Percentiles rank a stretch among this genome's conserved stretches.
These are phyloP conservation scores for Malassezia obtusa DNA, from an alignment of 1,284 basidiomycete species.

Conservation along the genomic window DNA sequence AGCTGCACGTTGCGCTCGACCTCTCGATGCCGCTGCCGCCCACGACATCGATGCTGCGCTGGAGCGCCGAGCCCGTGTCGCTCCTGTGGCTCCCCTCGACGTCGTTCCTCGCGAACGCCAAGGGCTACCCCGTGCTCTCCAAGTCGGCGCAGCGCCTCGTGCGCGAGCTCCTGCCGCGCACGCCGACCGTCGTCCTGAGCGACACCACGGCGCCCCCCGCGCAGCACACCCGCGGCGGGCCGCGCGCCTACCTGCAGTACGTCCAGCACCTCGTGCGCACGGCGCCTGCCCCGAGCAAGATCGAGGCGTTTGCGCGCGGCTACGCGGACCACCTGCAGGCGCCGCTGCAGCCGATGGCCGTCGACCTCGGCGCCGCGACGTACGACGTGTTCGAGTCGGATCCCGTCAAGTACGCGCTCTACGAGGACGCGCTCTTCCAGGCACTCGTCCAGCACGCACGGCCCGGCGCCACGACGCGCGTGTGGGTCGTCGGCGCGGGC, in stretches of 20 bases:
- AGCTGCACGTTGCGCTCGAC: constrained; percentile 71
- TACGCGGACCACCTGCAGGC: constrained; percentile 94
- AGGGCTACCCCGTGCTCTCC: constrained; percentile 91
- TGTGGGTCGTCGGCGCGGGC: constrained; percentile 77
- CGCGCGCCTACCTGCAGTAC: constrained; percentile 81
- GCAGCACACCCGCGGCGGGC: constrained; percentile 60
- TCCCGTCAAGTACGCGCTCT: constrained; percentile 88
- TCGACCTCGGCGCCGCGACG: constrained; percentile 84
- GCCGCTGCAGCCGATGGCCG: constrained; percentile 88
- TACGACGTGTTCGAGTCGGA: constrained; percentile 98
- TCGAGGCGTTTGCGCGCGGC: constrained; percentile 74
- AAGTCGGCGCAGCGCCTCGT: constrained; percentile 53
- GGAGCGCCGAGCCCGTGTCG: constrained; percentile 82
- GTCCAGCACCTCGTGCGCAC: constrained; percentile 41
- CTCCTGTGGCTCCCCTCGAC: constrained; percentile 79
- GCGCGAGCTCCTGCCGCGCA: constrained; percentile 25
- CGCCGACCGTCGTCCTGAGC: constrained; percentile 28
- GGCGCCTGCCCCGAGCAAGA: constrained; percentile 32
- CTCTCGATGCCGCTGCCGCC: constrained; percentile 64
- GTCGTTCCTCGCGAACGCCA: constrained; percentile 86
- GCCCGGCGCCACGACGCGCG: constrained; percentile 52
- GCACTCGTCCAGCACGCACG: constrained; percentile 60
- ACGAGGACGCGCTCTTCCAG: constrained; percentile 61
- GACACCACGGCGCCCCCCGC: constrained; percentile 28
- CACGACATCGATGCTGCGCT: constrained; percentile 61